Evolutionary conservation across 805 yeast species (phyloP), one percentile per base, ranked within the genome.

Genomic region (Suhomyces vadensis): DNA sequence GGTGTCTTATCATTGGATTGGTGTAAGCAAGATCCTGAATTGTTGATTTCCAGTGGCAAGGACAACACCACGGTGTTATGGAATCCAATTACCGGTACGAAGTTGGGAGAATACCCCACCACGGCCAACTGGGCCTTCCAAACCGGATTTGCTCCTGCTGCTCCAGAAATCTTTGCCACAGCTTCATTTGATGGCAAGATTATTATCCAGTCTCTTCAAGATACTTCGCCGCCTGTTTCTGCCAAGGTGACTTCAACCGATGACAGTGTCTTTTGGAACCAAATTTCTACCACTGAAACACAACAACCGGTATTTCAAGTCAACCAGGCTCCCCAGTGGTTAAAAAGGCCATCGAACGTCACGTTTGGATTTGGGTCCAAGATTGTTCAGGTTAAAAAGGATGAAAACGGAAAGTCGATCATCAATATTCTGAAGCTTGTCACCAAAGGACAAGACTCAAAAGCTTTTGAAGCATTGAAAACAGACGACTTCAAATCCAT

Each of bases 351-450:
- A 9, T 74, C 79, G 4, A 74, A 84, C 39, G 96, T 85, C 10
- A 71, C 81, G 2, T 94, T 95, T 75, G 98, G 96, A 0, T 92
- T 90, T 68, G 99, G 99, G 48, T 96, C 96, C 42, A 89, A 88
- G 67, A 63, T 94, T 31, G 91, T 85, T 3, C 63, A 73, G 9
- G 81, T 84, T 10, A 56, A 63, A 27, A 66, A 69, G 7, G 71
- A 65, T 41, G 68, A 73, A 7, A 50, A 55, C 35, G 71, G 69
- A 10, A 56, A 74, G 55, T 71, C 81, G 21, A 45, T 64, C 5
- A 62, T 81, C 14, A 61, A 63, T 19, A 67, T 81, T 44, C 57
- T 70, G 19, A 78, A 76, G 52, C 62, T 75, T 62, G 54, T 49
- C 4, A 56, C 68, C 8, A 74, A 71, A 40, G 67, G 63, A 10